Evolutionary conservation across 2,329 filamentous ascomycete species (phyloP).

Genomic region (Aureobasidium sp.): DNA sequence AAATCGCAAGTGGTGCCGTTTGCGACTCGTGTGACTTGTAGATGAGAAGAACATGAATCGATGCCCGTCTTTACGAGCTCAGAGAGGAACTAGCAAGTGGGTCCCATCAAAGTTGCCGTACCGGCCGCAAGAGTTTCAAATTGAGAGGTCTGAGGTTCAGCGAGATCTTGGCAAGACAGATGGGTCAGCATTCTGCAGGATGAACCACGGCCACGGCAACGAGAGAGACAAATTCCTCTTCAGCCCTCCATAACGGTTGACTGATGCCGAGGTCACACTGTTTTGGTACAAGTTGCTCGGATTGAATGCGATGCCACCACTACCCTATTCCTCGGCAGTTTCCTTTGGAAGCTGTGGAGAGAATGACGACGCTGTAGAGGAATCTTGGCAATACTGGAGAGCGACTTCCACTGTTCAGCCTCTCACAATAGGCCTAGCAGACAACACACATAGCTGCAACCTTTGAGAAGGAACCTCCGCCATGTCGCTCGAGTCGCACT

Average conservation of each 20-base stretch:
- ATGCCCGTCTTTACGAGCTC: not conserved
- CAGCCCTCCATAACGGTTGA: not conserved
- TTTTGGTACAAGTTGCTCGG: not conserved
- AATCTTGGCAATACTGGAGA: not conserved
- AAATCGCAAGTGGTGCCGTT: not conserved
- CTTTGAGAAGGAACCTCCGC: not conserved
- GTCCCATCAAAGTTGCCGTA: not conserved
- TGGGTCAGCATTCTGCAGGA: not conserved
- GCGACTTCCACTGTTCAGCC: not conserved
- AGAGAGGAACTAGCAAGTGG: not conserved
- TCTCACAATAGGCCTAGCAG: no score
- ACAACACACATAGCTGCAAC: not conserved
- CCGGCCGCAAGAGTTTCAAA: not conserved
- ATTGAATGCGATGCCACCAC: not conserved
- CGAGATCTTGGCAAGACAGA: not conserved
- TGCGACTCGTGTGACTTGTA: not conserved
- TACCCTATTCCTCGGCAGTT: not conserved
- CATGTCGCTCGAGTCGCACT: slow-evolving; percentile 24
- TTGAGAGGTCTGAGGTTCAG: not conserved
- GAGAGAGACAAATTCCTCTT: not conserved
- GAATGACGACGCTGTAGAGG: not conserved
- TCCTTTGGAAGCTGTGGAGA: not conserved
- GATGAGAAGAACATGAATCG: not conserved
- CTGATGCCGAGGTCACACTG: not conserved
- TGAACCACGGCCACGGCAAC: not conserved